Evolutionary conservation across 2,329 filamentous ascomycete genomes (phyloP).

Genomic region (Diaporthe ampelina): DNA sequence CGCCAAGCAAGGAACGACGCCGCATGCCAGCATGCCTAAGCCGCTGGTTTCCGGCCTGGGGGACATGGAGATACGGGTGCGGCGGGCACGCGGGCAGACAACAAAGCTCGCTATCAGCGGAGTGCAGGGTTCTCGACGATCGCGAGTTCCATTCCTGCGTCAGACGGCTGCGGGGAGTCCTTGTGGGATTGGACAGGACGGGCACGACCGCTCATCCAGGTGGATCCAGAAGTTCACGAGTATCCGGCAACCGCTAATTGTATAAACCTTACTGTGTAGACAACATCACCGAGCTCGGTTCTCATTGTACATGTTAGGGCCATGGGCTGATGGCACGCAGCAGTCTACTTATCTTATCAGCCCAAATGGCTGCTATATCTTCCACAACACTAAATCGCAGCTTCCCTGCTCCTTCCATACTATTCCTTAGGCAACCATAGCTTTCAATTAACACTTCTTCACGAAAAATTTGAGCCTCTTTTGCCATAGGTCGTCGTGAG

Average conservation of each 20-base stretch:
- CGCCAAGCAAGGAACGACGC: constrained; percentile 26
- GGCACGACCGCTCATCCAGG: not conserved
- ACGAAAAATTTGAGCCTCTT: too few relatives aligned
- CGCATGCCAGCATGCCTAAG: constrained; percentile 33
- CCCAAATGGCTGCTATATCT: too few relatives aligned
- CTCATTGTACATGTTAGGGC: not conserved
- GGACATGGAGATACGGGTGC: constrained; percentile 18
- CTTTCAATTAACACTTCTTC: too few relatives aligned
- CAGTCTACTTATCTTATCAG: too few relatives aligned
- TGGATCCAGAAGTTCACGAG: constrained; percentile 14
- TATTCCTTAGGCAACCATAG: too few relatives aligned
- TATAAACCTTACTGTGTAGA: constrained; percentile 12
- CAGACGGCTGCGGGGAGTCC: constrained; percentile 13
- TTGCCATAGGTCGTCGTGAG: too few relatives aligned
- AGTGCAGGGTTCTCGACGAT: constrained; percentile 33
- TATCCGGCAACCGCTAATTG: not conserved
- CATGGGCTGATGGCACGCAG: too few relatives aligned
- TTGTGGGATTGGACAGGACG: constrained; percentile 9
- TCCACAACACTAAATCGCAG: too few relatives aligned
- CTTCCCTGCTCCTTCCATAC: too few relatives aligned
- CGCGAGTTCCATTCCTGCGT: constrained; percentile 19
- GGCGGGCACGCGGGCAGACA: not conserved
- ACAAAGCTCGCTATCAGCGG: constrained; percentile 1
- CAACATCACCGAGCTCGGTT: constrained; percentile 20
- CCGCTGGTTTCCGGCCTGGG: constrained; percentile 33